These are phyloP conservation scores for Vaccinium macrocarpon DNA, from an alignment of 148 eudicot species.

Conservation along the genomic window DNA sequence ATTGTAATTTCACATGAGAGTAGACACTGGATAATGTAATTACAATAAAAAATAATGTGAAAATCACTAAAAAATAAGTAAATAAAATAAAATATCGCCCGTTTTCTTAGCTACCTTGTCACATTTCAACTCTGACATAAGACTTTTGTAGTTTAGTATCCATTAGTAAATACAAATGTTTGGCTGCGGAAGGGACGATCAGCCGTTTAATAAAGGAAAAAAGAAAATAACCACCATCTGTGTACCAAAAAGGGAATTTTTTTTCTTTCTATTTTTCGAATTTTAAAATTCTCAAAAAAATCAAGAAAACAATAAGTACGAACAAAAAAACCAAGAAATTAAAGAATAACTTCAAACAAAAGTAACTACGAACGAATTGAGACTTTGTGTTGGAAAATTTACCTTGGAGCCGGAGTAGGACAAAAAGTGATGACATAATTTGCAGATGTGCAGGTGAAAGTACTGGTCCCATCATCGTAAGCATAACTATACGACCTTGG, in stretches of 20 bases:
- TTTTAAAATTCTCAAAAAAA: neutral
- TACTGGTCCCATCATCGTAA: constrained; percentile 74
- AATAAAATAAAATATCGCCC: too few species aligned
- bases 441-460: constrained; percentile 66
- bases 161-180: neutral
- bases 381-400: neutral
- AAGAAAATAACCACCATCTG: neutral
- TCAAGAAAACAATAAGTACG: too few species aligned
- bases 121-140: too few species aligned
- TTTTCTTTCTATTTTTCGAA: neutral
- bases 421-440: constrained; percentile 74
- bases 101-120: too few species aligned
- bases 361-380: neutral
- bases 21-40: too few species aligned
- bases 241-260: neutral
- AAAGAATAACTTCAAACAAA: too few species aligned
- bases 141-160: too few species aligned
- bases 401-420: constrained; percentile 46
- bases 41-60: too few species aligned
- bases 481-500: constrained; percentile 83
- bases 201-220: neutral
- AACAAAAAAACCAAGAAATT: neutral
- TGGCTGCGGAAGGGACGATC: neutral
- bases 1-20: too few species aligned
- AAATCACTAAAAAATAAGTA: too few species aligned